A percentile compares a stretch with the other conserved stretches of the same genome.
phyloP scores from a whole-genome alignment of 192 early-diverging fungal species.

The Linnemannia elongata region DNA sequence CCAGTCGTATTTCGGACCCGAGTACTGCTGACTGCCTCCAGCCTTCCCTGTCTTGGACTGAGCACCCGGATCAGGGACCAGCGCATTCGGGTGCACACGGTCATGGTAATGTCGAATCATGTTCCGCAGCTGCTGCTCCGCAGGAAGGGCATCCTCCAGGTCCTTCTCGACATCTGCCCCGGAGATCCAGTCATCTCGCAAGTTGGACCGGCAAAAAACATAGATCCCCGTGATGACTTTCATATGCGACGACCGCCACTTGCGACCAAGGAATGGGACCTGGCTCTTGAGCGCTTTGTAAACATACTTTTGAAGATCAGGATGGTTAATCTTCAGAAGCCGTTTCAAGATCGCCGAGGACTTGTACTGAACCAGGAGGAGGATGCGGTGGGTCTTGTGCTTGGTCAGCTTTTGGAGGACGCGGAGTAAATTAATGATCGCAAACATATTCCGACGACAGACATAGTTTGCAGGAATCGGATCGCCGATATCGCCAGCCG shows the following conservation, averaged over 20 bases:
- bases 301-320: conserved; percentile 75
- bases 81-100: conserved; percentile 58
- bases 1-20: conserved; percentile 53
- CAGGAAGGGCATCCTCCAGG: conserved; percentile 76
- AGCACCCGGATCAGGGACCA: conserved; percentile 42
- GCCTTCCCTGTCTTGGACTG: conserved; percentile 9
- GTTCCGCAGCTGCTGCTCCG: conserved; percentile 75
- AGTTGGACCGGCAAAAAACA: conserved; percentile 68
- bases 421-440: conserved; percentile 79
- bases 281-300: conserved; percentile 88
- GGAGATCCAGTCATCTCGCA: conserved; percentile 80
- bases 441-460: conserved; percentile 74
- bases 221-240: conserved; percentile 84
- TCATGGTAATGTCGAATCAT: conserved; percentile 75
- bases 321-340: conserved; percentile 79
- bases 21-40: conserved; percentile 21
- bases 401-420: conserved; percentile 88
- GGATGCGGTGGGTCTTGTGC: conserved; percentile 78
- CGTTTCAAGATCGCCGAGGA: conserved; percentile 83
- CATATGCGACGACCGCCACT: conserved; percentile 90
- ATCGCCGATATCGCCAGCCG: conserved; percentile 40
- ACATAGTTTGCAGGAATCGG: conserved; percentile 49
- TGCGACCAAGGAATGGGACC: conserved; percentile 81
- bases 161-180: conserved; percentile 77
- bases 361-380: conserved; percentile 89